These are phyloP conservation scores for Akanthomyces muscarius DNA, from an alignment of 2,329 filamentous ascomycete genomes.

Conservation along the genomic window DNA sequence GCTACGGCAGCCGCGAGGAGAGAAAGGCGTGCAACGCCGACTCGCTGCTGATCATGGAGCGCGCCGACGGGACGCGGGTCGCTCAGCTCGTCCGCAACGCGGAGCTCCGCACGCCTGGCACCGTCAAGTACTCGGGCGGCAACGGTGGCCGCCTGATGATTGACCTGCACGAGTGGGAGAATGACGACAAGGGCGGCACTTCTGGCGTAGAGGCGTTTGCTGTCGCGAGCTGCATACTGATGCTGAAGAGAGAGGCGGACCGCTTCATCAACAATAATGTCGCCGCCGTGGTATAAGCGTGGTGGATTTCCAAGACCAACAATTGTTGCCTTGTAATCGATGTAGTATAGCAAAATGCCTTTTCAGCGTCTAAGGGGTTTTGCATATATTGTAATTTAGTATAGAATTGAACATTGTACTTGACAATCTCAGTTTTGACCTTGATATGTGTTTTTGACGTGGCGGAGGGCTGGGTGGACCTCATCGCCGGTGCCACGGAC, in stretches of 20 bases:
- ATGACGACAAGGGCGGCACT: conserved; percentile 16
- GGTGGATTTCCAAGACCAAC: background rate
- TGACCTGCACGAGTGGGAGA: conserved; percentile 21
- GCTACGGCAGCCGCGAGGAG: conserved; percentile 21
- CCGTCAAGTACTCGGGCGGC: conserved; percentile 20
- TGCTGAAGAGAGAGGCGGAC: conserved; percentile 25
- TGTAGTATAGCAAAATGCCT: background rate
- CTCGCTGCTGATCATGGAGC: conserved; percentile 22
- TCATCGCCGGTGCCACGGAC: no score
- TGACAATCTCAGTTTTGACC: no score
- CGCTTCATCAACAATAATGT: conserved; percentile 22
- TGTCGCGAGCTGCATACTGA: conserved; percentile 23
- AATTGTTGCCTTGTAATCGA: no score
- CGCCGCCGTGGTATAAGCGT: conserved; percentile 17
- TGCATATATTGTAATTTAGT: no score
- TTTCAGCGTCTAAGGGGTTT: no score
- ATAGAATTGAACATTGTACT: no score
- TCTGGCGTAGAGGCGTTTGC: conserved; percentile 21
- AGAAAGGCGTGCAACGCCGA: conserved; percentile 18
- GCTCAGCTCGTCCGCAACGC: conserved; percentile 23
- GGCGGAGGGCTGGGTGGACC: no score
- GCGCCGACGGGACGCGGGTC: conserved; percentile 7
- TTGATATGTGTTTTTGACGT: no score
- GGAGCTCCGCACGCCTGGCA: conserved; percentile 22
- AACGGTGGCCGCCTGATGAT: conserved; percentile 24